Conservation (phyloP, 2,329 filamentous ascomycete species). For the Pestalotiopsis sp. region DNA sequence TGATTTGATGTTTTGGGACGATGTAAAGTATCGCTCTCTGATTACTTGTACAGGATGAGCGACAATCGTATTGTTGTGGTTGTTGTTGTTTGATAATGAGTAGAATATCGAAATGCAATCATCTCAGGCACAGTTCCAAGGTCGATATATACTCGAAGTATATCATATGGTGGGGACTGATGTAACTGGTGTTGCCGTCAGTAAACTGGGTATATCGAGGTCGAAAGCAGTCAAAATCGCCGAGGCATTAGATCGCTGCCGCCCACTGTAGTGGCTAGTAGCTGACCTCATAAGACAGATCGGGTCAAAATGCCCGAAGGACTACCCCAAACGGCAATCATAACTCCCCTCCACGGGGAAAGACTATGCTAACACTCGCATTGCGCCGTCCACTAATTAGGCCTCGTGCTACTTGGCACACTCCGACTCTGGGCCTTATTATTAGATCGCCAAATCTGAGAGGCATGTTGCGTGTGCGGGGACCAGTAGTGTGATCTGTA, state of each 20-base stretch:
- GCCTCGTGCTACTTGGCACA: constrained; percentile 1
- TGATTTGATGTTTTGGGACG: not conserved
- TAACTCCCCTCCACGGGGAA: not conserved
- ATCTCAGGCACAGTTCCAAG: not conserved
- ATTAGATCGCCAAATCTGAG: not conserved
- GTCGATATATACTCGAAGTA: constrained; percentile 10
- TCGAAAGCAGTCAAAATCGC: constrained; percentile 31
- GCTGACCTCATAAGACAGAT: constrained; percentile 7
- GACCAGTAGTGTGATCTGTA: not conserved
- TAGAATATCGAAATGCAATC: not conserved
- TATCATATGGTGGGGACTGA: constrained; percentile 14
- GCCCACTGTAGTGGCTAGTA: constrained; percentile 15
- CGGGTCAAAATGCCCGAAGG: constrained; percentile 15
- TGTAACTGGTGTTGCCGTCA: constrained; percentile 25
- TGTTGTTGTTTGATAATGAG: not conserved
- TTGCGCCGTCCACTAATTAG: constrained; percentile 5
- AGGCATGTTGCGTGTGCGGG: not conserved
- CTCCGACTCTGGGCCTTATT: not conserved
- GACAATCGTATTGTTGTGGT: not conserved
- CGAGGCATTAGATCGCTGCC: constrained; percentile 18
- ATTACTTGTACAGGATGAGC: not conserved
- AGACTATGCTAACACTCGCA: not conserved
- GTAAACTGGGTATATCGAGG: not conserved
- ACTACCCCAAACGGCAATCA: not conserved
- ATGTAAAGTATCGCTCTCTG: not conserved